These are phyloP conservation scores for Colletotrichum cuscutae DNA, from an alignment of 2,329 filamentous ascomycete genomes.

Conservation along the genomic window DNA sequence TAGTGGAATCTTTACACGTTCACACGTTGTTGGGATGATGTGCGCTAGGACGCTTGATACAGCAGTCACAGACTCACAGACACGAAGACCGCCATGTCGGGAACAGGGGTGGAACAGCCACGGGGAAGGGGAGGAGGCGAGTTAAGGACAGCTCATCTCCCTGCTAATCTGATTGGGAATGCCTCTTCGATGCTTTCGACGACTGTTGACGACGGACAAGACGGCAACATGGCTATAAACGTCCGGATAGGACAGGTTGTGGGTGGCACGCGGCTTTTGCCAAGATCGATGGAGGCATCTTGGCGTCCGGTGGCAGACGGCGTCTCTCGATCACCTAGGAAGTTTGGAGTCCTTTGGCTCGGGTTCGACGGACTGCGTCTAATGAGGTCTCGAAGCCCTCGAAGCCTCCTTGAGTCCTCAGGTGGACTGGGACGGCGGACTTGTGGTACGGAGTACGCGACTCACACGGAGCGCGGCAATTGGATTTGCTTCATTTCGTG, in stretches of 20 bases:
- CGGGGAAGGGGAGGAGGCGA: neutral
- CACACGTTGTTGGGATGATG: neutral
- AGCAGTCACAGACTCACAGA: neutral
- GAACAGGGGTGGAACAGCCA: neutral
- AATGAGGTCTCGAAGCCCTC: constrained; percentile 13
- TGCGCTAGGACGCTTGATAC: constrained; percentile 13
- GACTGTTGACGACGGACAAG: constrained; percentile 7
- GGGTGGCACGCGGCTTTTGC: constrained; percentile 1
- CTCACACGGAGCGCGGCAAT: neutral
- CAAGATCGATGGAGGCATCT: constrained; percentile 20
- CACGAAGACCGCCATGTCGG: constrained; percentile 1
- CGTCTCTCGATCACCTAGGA: neutral
- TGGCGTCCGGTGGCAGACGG: constrained; percentile 18
- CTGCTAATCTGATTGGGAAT: neutral
- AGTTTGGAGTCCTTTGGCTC: neutral
- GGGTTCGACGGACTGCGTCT: neutral
- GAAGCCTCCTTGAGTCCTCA: neutral
- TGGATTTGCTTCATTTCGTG: neutral
- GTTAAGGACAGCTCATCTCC: neutral
- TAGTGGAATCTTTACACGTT: neutral
- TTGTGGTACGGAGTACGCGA: neutral
- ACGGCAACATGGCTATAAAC: constrained; percentile 4
- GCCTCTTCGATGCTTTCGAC: constrained; percentile 17
- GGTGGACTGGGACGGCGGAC: no score
- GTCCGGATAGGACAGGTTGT: neutral